Percentiles rank a stretch among this genome's conserved stretches.
These are phyloP conservation scores for Mycena capillaripes DNA, from an alignment of 768 basidiomycete genomes.

Conservation along the genomic window DNA sequence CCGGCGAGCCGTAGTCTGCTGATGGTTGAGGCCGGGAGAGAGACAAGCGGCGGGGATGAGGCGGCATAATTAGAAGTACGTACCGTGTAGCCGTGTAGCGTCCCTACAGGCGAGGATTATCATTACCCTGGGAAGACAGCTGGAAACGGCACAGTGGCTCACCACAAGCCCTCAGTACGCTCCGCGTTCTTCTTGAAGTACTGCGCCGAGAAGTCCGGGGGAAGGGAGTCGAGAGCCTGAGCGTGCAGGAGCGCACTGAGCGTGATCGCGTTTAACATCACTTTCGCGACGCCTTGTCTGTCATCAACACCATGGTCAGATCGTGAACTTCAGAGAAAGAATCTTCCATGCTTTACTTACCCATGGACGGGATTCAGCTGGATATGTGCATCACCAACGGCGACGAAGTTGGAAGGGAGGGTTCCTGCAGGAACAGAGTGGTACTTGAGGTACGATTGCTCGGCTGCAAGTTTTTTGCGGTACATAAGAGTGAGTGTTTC, in stretches of 20 bases:
- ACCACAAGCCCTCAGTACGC: conserved; percentile 32
- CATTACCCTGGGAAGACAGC: neutral
- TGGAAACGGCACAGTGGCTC: conserved; percentile 1
- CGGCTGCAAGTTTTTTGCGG: too few species aligned
- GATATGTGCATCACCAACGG: conserved; percentile 41
- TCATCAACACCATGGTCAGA: neutral
- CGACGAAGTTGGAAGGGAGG: conserved; percentile 41
- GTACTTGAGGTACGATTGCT: conserved; percentile 33
- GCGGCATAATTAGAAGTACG: too few species aligned
- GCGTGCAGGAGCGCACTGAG: conserved; percentile 35
- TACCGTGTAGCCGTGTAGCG: conserved; percentile 32
- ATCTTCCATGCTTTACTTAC: conserved; percentile 25
- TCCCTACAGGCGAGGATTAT: conserved; percentile 25
- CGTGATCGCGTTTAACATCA: conserved; percentile 38
- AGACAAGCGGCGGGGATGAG: too few species aligned
- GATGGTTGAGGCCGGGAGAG: neutral
- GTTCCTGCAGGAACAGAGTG: conserved; percentile 33
- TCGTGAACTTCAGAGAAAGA: neutral
- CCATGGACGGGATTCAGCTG: conserved; percentile 40
- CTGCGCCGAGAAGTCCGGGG: conserved; percentile 15
- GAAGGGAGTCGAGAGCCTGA: conserved; percentile 8
- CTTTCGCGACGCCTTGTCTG: conserved; percentile 41
- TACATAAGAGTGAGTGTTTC: too few species aligned
- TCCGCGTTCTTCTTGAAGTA: conserved; percentile 28
- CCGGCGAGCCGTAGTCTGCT: conserved; percentile 36